Evolutionary conservation across 345 rosid species (phyloP).

Genomic region (Excoecaria cochinchinensis): DNA sequence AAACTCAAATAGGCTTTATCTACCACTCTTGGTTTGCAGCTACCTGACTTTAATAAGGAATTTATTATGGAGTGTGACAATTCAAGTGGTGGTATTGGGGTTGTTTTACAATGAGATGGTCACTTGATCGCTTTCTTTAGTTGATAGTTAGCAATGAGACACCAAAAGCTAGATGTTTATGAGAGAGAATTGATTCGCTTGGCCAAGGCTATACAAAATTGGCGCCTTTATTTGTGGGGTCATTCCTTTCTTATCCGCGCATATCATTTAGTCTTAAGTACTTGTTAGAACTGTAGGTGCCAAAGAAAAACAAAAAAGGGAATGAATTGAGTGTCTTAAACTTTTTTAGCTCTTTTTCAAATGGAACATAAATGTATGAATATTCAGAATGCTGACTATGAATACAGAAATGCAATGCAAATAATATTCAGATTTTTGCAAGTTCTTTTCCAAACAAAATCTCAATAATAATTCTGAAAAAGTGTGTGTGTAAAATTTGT

Average conservation of each 20-base stretch:
- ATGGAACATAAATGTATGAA: too few species aligned
- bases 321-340: too few species aligned
- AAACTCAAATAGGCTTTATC: background rate
- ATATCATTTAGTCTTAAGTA: slow-evolving; percentile 2
- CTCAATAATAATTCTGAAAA: too few species aligned
- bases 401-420: too few species aligned
- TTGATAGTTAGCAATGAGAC: background rate
- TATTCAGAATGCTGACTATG: too few species aligned
- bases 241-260: background rate
- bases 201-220: background rate
- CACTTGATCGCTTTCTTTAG: background rate
- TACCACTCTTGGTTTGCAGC: background rate
- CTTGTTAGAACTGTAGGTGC: background rate
- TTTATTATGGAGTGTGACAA: slow-evolving; percentile 1
- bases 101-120: background rate
- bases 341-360: too few species aligned
- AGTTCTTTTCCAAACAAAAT: too few species aligned
- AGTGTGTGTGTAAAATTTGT: too few species aligned
- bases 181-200: background rate
- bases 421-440: too few species aligned
- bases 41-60: background rate
- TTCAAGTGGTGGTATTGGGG: background rate
- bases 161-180: background rate
- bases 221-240: background rate
- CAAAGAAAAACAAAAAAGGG: too few species aligned